Conservation (phyloP, 768 basidiomycete species). For the Mycena sanguinolenta region DNA sequence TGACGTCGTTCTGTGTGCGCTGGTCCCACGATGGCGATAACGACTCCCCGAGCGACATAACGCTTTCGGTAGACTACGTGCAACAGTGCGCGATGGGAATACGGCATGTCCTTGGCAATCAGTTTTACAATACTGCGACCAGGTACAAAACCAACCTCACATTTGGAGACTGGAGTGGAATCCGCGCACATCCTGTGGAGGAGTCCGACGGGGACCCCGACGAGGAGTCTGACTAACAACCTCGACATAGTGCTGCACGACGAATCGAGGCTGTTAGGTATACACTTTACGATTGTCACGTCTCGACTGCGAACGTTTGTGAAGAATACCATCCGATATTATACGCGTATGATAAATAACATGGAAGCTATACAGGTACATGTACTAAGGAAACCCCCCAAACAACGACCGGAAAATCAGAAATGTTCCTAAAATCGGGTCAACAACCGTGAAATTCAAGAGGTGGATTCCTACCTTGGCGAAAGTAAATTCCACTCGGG, state of each 20-base stretch:
- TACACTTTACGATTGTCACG: too few species aligned
- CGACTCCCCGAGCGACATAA: too few species aligned
- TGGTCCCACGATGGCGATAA: neutral
- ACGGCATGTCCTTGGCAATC: neutral
- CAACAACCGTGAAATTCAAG: neutral
- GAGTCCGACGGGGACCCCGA: too few species aligned
- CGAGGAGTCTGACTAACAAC: too few species aligned
- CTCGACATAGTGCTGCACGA: too few species aligned
- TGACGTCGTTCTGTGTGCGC: neutral
- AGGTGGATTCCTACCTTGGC: conserved; percentile 68
- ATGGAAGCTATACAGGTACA: neutral
- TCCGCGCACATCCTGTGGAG: too few species aligned
- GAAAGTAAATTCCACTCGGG: conserved; percentile 80
- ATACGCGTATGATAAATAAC: conserved; percentile 10
- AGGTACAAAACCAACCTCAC: neutral
- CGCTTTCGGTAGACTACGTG: neutral
- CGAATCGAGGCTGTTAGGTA: too few species aligned
- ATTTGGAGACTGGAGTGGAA: too few species aligned
- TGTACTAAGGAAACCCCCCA: neutral
- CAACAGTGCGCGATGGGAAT: neutral
- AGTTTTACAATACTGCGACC: neutral
- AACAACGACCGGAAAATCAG: conserved; percentile 23
- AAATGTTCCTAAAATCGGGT: conserved; percentile 32
- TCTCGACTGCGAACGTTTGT: too few species aligned
- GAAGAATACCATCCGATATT: neutral